Evolutionary conservation across 2,329 filamentous ascomycete genomes (phyloP), one percentile per base, ranked within the genome.

Genomic region (Aspergillus awamori): DNA sequence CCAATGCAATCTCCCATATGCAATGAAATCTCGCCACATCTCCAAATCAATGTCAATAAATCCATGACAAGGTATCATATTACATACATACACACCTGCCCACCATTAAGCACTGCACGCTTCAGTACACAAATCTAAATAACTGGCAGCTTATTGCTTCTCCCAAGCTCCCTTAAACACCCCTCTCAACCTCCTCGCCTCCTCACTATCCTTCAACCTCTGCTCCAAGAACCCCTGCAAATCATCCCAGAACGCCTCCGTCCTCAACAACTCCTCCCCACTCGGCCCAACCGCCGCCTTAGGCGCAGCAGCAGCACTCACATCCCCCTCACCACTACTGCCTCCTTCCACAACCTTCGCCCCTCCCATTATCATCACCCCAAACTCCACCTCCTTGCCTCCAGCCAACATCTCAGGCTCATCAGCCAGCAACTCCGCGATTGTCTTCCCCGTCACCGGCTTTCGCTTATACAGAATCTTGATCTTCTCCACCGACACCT

Each of bases 381-480:
- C 87, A 64, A 98, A 88, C 75, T 97, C 93, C 0, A 94, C 81
- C 22, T 77, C 76, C 58, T 74, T 77, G 10, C 79, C 81, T 1
- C 76, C 67, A 68, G 60, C 61, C 45, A 76, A 63, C 58, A 72
- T 70, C 17, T 69, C 82, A 28, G 79, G 82, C 48, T 85, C 86
- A 3, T 84, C 82, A 0, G 82, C 82, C 1, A 93, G 67, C 0
- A 96, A 73, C 60, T 97, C 93, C 59, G 86, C 86, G 5, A 97
- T 78, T 0, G 90, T 87, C 80, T 94, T 95, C 15, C 49, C 17
- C 67, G 84, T 74, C 0, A 92, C 86, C 0, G 94, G 94, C 77
- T 97, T 96, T 81, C 95, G 96, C 76, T 91, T 91, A 73, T 89
- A 86, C 63, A 99, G 80, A 8, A 99, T 79, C 80, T 93, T 93